Evolutionary conservation across 208 protist species (phyloP).

Genomic region (Angomonas ambiguus): DNA sequence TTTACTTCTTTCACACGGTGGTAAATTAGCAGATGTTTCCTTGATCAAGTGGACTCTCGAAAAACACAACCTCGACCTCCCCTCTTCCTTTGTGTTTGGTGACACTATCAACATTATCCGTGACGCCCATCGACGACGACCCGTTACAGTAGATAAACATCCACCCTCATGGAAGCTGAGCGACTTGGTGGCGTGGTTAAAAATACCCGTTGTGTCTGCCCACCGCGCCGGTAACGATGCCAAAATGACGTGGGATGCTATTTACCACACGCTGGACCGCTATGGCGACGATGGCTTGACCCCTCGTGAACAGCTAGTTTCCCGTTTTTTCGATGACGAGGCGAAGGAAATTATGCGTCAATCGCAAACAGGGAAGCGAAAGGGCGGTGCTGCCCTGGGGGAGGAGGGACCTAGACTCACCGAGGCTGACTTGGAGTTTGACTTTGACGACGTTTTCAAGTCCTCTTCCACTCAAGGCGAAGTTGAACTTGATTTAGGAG

Average conservation of each 20-base stretch:
- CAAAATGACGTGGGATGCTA: constrained; percentile 86
- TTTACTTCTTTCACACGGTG: constrained; percentile 81
- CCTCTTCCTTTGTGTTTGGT: constrained; percentile 68
- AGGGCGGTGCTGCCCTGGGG: background rate
- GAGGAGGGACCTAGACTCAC: constrained; percentile 1
- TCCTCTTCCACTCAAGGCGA: background rate
- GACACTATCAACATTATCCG: constrained; percentile 87
- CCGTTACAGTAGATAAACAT: constrained; percentile 86
- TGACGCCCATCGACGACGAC: constrained; percentile 79
- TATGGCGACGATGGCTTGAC: constrained; percentile 86
- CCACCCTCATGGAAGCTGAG: constrained; percentile 79
- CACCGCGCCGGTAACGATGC: constrained; percentile 87
- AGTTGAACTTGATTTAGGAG: background rate
- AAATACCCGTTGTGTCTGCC: constrained; percentile 63
- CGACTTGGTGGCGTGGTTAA: constrained; percentile 86
- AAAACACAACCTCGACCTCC: constrained; percentile 57
- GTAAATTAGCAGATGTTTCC: constrained; percentile 85
- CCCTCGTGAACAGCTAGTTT: constrained; percentile 84
- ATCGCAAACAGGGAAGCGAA: background rate
- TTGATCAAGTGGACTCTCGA: constrained; percentile 84
- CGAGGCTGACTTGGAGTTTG: constrained; percentile 37
- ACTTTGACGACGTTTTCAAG: constrained; percentile 81
- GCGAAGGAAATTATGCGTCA: constrained; percentile 60
- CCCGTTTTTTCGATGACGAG: constrained; percentile 83
- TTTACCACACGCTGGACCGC: constrained; percentile 83